phyloP scores from a whole-genome alignment of 73 alveolate species.

The Tetrahymena borealis region DNA sequence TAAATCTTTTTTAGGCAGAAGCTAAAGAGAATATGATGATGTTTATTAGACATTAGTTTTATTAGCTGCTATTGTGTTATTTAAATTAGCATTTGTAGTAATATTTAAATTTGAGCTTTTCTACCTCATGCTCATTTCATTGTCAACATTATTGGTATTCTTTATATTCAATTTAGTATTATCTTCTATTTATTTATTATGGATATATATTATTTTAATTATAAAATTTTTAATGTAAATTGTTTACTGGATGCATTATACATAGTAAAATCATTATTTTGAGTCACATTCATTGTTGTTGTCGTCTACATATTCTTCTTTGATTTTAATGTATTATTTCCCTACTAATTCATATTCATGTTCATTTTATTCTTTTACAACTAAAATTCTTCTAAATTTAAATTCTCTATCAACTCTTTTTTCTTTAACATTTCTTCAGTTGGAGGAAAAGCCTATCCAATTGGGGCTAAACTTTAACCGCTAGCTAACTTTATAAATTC shows the following conservation, averaged over 20 bases:
- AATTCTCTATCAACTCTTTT: not conserved
- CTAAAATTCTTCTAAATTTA: not conserved
- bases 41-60: not conserved
- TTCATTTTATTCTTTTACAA: not conserved
- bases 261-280: not conserved
- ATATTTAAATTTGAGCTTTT: not conserved
- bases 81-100: not conserved
- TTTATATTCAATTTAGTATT: not conserved
- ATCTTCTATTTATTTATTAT: not conserved
- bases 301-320: not conserved
- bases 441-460: constrained; percentile 39
- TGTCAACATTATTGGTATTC: not conserved
- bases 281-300: not conserved
- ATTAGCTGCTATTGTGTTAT: not conserved
- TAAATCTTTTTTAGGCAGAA: not conserved
- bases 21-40: not conserved
- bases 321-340: not conserved
- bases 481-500: constrained; percentile 24
- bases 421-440: constrained; percentile 25
- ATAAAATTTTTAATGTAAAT: not conserved
- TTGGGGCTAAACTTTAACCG: constrained; percentile 17
- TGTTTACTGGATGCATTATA: not conserved
- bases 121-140: not conserved
- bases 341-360: not conserved
- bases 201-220: not conserved